Base-by-base conservation (phyloP, 371 early-diverging fungal species). In the Apophysomyces ossiformis region DNA sequence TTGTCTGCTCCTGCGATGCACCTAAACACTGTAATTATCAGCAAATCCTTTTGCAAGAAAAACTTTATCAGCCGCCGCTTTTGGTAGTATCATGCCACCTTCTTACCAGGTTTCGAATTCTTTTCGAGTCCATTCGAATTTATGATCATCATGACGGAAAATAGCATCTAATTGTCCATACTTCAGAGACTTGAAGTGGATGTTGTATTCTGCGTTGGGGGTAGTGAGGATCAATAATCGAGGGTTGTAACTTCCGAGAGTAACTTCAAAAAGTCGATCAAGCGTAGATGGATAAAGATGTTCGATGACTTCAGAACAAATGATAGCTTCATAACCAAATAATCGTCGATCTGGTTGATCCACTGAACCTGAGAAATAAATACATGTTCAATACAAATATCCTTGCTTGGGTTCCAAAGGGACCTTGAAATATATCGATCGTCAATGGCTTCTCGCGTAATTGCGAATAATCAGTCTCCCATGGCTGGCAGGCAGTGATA, bases 161-260 rank as follows among this genome's bases (percentile, higher is more conserved):
- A 45, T 72, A 2, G 88, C 75, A 4, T 85, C 72, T 0, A 82
- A 76, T n/a, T 89, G 88, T n/a, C 91, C 92, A 71, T 93, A 93
- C 13, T 82, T 77, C 44, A 95, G 84, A 2, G 85, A 71, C 0
- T 91, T 89, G 67, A 96, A 96, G 67, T 92, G 71, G 15, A 91
- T 80, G 70, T 97, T 97, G 78, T 93, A 97, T 75, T 96, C 96
- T 36, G 89, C 90, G 69, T 97, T 97, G 7, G 93, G 92, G 1
- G 92, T 93, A 1, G 92, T 88, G 15, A 92, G 84, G 37, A 93
- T 75, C 57, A 92, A 71, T 9, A 89, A 9, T 5, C 79, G 69
- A 1, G 97, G 94, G 1, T 75, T 73, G 68, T 93, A 92, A 0
- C 65, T 46, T 12, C 91, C 94, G 12, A 97, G 69, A 0, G 90